A percentile compares a stretch with the other conserved stretches of the same genome.
phyloP scores from a whole-genome alignment of 805 yeast species.

The Candida chauliodis region DNA sequence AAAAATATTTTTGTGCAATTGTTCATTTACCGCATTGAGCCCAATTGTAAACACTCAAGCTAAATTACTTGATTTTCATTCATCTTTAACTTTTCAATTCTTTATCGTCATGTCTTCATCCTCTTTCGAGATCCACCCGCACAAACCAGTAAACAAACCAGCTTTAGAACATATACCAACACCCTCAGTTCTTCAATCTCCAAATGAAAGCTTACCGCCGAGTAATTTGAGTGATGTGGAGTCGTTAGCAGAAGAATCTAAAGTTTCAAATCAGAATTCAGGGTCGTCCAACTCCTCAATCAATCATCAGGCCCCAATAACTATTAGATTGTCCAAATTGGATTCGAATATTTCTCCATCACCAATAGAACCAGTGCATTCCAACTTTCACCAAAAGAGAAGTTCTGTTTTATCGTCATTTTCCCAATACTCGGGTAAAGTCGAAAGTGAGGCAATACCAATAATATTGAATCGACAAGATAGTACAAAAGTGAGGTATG shows the following conservation, averaged over 20 bases:
- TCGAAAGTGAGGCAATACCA: conserved; percentile 15
- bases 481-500: conserved; percentile 3
- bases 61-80: no score
- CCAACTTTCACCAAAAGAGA: conserved; percentile 8
- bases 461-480: conserved; percentile 9
- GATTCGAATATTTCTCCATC: not conserved
- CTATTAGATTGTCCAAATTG: not conserved
- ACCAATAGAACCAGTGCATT: not conserved
- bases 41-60: not conserved
- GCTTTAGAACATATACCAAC: not conserved
- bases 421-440: conserved; percentile 21
- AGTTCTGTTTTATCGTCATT: conserved; percentile 18
- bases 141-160: not conserved
- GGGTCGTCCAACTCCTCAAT: not conserved
- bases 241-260: not conserved
- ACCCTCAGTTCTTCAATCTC: not conserved
- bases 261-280: not conserved
- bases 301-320: not conserved
- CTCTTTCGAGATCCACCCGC: not conserved
- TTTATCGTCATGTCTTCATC: conserved; percentile 1
- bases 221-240: conserved; percentile 5
- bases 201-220: conserved; percentile 3
- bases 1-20: not conserved
- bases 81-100: not conserved
- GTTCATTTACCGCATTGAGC: not conserved